Percentiles rank a stretch among this genome's conserved stretches.
phyloP scores from a whole-genome alignment of 2,329 filamentous ascomycete genomes.

The Arthrinium puccinioides region DNA sequence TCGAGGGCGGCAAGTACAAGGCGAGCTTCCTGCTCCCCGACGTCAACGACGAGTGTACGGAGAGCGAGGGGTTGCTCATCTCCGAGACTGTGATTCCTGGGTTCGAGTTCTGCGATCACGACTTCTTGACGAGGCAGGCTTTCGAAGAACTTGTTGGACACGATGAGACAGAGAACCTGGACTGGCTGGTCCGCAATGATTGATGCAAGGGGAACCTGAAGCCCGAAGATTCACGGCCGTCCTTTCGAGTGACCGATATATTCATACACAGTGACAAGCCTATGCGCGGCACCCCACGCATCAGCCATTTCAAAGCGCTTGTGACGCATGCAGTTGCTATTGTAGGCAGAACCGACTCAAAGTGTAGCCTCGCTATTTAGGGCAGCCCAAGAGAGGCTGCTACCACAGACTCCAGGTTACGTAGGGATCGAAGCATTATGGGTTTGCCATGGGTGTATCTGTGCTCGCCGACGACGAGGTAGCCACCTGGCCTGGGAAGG shows the following conservation, averaged over 20 bases:
- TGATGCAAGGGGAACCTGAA: too few relatives aligned
- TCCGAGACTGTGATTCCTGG: constrained; percentile 62
- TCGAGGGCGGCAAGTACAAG: constrained; percentile 63
- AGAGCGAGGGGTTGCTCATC: constrained; percentile 50
- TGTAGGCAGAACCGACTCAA: too few relatives aligned
- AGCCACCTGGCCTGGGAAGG: constrained; percentile 26
- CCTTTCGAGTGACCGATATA: too few relatives aligned
- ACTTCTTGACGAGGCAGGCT: constrained; percentile 49
- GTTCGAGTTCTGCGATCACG: constrained; percentile 60
- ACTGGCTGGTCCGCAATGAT: constrained; percentile 33
- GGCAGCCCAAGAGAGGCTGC: too few relatives aligned
- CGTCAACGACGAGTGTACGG: constrained; percentile 23
- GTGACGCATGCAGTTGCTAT: too few relatives aligned
- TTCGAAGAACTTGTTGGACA: constrained; percentile 44
- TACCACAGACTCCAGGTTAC: too few relatives aligned
- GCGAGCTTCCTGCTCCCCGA: constrained; percentile 49
- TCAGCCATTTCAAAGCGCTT: too few relatives aligned
- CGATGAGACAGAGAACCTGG: constrained; percentile 40
- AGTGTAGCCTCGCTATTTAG: too few relatives aligned
- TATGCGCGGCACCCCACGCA: too few relatives aligned
- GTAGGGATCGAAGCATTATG: neutral
- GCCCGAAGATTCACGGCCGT: too few relatives aligned
- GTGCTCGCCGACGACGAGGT: neutral
- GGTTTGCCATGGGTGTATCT: neutral
- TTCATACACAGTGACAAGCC: too few relatives aligned